Base-by-base conservation (phyloP, 805 yeast genomes). In the Cyberlindnera samutprakarnensis region DNA sequence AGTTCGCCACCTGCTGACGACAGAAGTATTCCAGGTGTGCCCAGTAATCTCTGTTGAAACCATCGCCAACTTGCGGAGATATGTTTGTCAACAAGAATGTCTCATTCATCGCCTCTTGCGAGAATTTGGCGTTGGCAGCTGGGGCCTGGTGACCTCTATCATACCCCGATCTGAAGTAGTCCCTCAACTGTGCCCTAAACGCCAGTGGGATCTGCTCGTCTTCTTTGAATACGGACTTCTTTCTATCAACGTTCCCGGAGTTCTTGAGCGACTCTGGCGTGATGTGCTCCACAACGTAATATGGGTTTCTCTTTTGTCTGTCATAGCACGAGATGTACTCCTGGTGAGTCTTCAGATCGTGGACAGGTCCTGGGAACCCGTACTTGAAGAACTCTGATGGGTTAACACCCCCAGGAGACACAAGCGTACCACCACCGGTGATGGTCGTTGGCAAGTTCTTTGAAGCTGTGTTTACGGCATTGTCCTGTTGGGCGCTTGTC, bases 111-210 rank as follows among this genome's bases (percentile, higher is more conserved):
- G 96, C 96, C 14, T 54, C 46, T 58, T 92, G 98, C 20, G 76
- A 75, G 60, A 75, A 92, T 53, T 85, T 87, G 17, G 97, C 96
- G 56, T 92, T 83, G 0, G 97, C 97, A 5, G 98, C 98, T 4
- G 98, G 96, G 0, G 95, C 96, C 48, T 84, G 86, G 58, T 92
- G 98, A 6, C 98, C 98, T 43, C 97, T 65, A 56, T 92, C 98
- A 57, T 85, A 92, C 2, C 98, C 98, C 20, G 92, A 78, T 46
- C 97, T 71, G 66, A 90, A 92, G 56, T 82, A 92, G 58, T 92
- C 97, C 39, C 77, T 69, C 35, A 92, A 63, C 32, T 70, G 64
- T 2, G 79, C 90, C 44, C 96, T 69, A 56, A 86, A 92, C 47
- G 63, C 69, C 18, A 57, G 56, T 0, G 98, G 98, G 25, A 92